phyloP scores from a whole-genome alignment of 768 basidiomycete species.

The Tylopilus intermedius region DNA sequence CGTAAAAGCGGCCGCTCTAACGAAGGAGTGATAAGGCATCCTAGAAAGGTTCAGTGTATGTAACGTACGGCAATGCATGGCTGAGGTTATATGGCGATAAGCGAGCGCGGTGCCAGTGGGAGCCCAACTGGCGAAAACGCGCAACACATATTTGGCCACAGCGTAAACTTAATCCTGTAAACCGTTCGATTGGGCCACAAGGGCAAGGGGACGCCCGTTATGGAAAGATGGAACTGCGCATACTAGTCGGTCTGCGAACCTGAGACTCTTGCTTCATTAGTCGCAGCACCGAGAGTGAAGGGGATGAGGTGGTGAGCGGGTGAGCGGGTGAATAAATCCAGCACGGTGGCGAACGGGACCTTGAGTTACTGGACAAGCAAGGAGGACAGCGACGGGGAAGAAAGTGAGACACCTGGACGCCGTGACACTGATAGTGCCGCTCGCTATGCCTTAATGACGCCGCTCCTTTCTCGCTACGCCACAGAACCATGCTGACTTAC shows the following conservation, averaged over 20 bases:
- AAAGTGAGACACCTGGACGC: neutral
- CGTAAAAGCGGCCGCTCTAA: neutral
- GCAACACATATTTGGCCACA: neutral
- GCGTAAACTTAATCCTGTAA: neutral
- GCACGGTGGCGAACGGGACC: neutral
- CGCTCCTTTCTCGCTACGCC: slow-evolving; percentile 19
- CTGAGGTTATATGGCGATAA: slow-evolving; percentile 1
- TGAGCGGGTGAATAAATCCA: neutral
- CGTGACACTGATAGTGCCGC: neutral
- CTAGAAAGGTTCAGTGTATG: neutral
- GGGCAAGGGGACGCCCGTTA: neutral
- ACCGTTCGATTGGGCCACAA: neutral
- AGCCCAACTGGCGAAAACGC: neutral
- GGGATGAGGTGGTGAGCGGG: neutral
- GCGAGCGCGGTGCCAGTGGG: neutral
- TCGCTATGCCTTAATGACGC: neutral
- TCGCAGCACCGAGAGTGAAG: neutral
- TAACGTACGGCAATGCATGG: neutral
- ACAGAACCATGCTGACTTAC: slow-evolving; percentile 15
- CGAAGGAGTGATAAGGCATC: neutral
- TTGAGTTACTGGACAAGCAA: neutral
- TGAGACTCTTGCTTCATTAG: neutral
- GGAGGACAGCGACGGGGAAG: neutral
- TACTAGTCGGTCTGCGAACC: neutral
- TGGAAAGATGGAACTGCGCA: neutral